A percentile compares a stretch with the other conserved stretches of the same genome.
These are phyloP conservation scores for Echium plantagineum DNA, from an alignment of 257 asterid genomes.

Conservation along the genomic window DNA sequence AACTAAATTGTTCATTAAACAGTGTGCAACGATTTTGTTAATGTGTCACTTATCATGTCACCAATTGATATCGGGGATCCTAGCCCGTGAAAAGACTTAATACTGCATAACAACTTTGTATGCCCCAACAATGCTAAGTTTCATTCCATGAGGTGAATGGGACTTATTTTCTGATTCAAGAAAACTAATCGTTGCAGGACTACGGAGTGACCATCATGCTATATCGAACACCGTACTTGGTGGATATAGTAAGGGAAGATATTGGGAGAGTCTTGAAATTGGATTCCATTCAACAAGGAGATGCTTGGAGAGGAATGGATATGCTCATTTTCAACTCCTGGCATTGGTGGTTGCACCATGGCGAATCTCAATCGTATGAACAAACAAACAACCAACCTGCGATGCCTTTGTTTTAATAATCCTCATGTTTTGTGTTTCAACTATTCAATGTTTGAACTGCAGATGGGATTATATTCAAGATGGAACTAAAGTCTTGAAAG, in stretches of 20 bases:
- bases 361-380: constrained; percentile 24
- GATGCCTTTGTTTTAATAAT: not conserved
- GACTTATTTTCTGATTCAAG: not conserved
- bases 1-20: too few species aligned
- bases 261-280: constrained; percentile 36
- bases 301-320: constrained; percentile 51
- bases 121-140: not conserved
- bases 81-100: too few species aligned
- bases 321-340: constrained; percentile 53
- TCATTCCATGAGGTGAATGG: too few species aligned
- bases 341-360: constrained; percentile 63
- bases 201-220: constrained; percentile 15
- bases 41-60: too few species aligned
- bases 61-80: too few species aligned
- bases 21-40: too few species aligned
- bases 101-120: not conserved
- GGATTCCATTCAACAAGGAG: constrained; percentile 38
- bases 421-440: not conserved
- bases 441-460: not conserved
- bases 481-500: not conserved
- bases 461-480: constrained; percentile 20
- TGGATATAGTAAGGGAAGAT: constrained; percentile 25
- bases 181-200: constrained; percentile 2
- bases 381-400: not conserved
- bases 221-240: constrained; percentile 29